A percentile compares a stretch with the other conserved stretches of the same genome.
Evolutionary conservation across 371 early-diverging fungal species (phyloP).

Genomic region (Neoconidiobolus thromboides): DNA sequence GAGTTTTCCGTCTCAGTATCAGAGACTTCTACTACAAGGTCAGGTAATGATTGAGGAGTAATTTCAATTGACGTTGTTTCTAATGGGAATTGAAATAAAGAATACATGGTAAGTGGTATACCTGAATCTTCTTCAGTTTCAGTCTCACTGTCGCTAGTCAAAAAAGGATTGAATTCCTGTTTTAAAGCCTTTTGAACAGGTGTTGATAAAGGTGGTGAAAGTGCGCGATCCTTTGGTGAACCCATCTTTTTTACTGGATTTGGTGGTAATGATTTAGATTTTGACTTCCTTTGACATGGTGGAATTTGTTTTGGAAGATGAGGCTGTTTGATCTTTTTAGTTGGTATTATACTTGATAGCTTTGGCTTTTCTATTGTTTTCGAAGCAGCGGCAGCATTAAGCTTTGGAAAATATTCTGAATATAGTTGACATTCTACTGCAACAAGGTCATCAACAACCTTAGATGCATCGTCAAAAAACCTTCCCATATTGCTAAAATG

Average conservation of each 20-base stretch:
- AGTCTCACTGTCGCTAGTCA: not conserved
- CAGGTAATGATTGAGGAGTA: not conserved
- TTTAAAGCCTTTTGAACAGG: not conserved
- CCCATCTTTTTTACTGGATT: not conserved
- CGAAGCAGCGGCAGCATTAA: no score
- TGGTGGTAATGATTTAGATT: not conserved
- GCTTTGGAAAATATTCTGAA: not conserved
- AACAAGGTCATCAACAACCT: not conserved
- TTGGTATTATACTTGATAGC: no score
- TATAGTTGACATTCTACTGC: not conserved
- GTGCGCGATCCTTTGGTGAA: not conserved
- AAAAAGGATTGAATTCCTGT: not conserved
- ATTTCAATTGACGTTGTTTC: not conserved
- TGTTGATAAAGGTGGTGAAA: not conserved
- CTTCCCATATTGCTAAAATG: not conserved
- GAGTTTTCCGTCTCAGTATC: not conserved
- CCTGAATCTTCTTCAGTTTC: not conserved
- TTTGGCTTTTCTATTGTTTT: no score
- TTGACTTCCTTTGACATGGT: no score
- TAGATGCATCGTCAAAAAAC: not conserved
- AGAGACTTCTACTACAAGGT: not conserved
- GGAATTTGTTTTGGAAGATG: no score
- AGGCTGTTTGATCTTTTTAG: no score
- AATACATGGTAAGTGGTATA: not conserved
- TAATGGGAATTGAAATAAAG: not conserved